Conservation (phyloP, 1,139 yeast species). For the Kurtzmaniella quercitrusa region DNA sequence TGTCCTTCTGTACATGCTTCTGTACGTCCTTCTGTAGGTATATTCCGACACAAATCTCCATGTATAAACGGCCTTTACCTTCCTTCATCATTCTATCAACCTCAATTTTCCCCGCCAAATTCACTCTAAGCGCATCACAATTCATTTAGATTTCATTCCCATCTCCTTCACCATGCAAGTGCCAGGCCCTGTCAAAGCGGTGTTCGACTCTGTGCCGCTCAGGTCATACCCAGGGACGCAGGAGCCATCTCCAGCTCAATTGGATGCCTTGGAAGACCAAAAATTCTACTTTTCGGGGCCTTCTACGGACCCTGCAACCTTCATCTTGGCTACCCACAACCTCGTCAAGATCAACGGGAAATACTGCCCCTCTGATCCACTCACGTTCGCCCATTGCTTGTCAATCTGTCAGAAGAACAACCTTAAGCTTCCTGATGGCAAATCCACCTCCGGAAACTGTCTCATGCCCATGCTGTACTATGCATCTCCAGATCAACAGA, state of each 20-base stretch:
- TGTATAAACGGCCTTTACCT: too few relatives aligned
- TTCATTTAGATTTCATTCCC: too few relatives aligned
- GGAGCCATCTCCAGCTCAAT: conserved; percentile 14
- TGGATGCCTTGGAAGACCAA: conserved; percentile 1
- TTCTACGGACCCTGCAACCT: conserved; percentile 10
- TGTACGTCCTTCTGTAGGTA: too few relatives aligned
- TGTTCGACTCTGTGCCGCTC: conserved; percentile 51
- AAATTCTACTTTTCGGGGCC: conserved; percentile 4
- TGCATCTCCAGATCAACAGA: conserved; percentile 36
- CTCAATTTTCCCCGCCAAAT: too few relatives aligned
- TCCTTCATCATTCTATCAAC: too few relatives aligned
- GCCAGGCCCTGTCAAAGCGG: conserved; percentile 37
- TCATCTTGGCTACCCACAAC: conserved; percentile 42
- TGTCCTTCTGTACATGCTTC: too few relatives aligned
- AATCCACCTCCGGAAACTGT: conserved; percentile 12
- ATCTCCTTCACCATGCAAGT: conserved; percentile 16
- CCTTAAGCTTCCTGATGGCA: conserved; percentile 24
- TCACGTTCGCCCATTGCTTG: conserved; percentile 33
- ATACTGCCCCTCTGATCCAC: conserved; percentile 41
- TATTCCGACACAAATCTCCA: too few relatives aligned
- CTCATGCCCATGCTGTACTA: conserved; percentile 32
- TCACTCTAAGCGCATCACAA: too few relatives aligned
- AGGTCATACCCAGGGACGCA: conserved; percentile 27
- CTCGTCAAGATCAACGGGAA: conserved; percentile 18
- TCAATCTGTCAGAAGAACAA: conserved; percentile 30